Conservation (phyloP, 2,329 filamentous ascomycete species). For the Colletotrichum sp. region DNA sequence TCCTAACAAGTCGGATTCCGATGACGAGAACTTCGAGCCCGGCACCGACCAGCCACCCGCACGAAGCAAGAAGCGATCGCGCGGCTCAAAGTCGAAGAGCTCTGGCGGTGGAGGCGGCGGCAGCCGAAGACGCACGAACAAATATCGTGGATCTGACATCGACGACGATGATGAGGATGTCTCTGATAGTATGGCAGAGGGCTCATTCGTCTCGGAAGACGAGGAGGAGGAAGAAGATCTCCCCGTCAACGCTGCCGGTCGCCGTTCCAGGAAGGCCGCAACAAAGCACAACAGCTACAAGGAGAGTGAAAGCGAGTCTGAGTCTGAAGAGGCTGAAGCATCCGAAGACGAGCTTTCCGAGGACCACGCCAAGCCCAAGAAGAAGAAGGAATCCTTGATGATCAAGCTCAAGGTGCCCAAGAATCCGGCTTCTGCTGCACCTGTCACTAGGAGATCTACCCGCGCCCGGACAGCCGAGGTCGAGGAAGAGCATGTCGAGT, state of each 20-base stretch:
- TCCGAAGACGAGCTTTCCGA: slow-evolving; percentile 28
- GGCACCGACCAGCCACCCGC: slow-evolving; percentile 46
- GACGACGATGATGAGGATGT: slow-evolving; percentile 64
- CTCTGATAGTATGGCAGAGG: slow-evolving; percentile 58
- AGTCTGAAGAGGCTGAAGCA: slow-evolving; percentile 32
- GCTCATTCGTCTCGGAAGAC: slow-evolving; percentile 50
- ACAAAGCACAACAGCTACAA: slow-evolving; percentile 51
- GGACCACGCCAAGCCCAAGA: slow-evolving; percentile 28
- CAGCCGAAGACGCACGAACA: slow-evolving; percentile 40
- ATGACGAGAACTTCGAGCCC: slow-evolving; percentile 71
- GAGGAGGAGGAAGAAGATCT: slow-evolving; percentile 43
- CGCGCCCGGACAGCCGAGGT: slow-evolving; percentile 60
- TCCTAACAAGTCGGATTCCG: slow-evolving; percentile 69
- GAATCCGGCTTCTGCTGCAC: slow-evolving; percentile 22
- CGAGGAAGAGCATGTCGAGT: slow-evolving; percentile 60
- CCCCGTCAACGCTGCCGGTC: slow-evolving; percentile 52
- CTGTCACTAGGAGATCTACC: slow-evolving; percentile 51
- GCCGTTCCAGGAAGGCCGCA: slow-evolving; percentile 53
- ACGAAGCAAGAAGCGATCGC: slow-evolving; percentile 41
- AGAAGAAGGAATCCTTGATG: slow-evolving; percentile 34
- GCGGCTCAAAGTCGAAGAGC: slow-evolving; percentile 39
- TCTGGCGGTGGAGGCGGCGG: slow-evolving; percentile 29
- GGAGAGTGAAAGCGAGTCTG: slow-evolving; percentile 50
- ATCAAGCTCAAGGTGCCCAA: slow-evolving; percentile 51
- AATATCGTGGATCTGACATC: slow-evolving; percentile 67